These are phyloP conservation scores for Geotrichum candidum DNA, from an alignment of 1,139 yeast species.

Conservation along the genomic window DNA sequence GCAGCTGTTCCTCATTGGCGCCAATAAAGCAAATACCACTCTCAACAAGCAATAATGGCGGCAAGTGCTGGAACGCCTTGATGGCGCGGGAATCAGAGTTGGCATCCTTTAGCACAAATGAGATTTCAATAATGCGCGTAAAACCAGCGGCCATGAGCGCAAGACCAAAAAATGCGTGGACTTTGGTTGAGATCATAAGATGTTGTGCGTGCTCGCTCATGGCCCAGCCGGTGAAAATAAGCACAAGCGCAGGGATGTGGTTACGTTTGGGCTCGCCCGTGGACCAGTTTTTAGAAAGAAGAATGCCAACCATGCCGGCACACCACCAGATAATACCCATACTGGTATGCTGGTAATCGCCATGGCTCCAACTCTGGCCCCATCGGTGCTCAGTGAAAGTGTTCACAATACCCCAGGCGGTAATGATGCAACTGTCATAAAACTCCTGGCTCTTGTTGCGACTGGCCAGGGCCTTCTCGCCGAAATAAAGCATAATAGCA, in stretches of 20 bases:
- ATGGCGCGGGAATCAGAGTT: slow-evolving; percentile 44
- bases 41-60: slow-evolving; percentile 72
- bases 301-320: slow-evolving; percentile 81
- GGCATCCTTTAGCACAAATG: slow-evolving; percentile 54
- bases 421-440: slow-evolving; percentile 74
- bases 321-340: slow-evolving; percentile 98
- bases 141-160: slow-evolving; percentile 75
- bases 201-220: slow-evolving; percentile 86
- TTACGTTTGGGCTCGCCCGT: slow-evolving; percentile 43
- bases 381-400: slow-evolving; percentile 95
- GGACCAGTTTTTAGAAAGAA: slow-evolving; percentile 42
- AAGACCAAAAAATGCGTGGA: slow-evolving; percentile 79
- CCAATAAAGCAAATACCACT: slow-evolving; percentile 83
- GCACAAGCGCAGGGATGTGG: slow-evolving; percentile 71
- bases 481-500: slow-evolving; percentile 54
- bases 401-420: slow-evolving; percentile 85
- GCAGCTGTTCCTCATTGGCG: slow-evolving; percentile 84
- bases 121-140: slow-evolving; percentile 67
- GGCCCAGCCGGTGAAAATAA: slow-evolving; percentile 87
- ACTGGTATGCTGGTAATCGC: slow-evolving; percentile 81
- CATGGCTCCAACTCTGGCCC: slow-evolving; percentile 90
- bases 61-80: slow-evolving; percentile 69
- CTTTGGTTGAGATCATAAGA: slow-evolving; percentile 69
- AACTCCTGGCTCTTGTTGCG: slow-evolving; percentile 68
- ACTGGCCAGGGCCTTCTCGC: slow-evolving; percentile 37